These are phyloP conservation scores for Noccaea bulbosa DNA, from an alignment of 345 rosid species.

Conservation along the genomic window DNA sequence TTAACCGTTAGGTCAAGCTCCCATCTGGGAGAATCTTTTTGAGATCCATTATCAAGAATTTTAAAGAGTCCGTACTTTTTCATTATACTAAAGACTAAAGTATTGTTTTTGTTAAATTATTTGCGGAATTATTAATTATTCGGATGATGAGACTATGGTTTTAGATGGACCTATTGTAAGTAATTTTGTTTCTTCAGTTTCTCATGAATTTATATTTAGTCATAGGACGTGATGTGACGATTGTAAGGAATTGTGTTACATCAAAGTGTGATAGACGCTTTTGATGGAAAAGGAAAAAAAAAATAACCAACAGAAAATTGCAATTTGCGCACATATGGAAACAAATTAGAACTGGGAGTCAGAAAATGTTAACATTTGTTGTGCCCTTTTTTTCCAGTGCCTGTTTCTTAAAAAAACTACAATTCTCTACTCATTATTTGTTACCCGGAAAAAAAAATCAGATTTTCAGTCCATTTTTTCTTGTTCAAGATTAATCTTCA, in stretches of 20 bases:
- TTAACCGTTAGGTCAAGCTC: constrained; percentile 44
- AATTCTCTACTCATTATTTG: not conserved
- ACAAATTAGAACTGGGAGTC: too few relatives aligned
- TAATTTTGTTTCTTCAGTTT: not conserved
- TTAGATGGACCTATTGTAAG: not conserved
- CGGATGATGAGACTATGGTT: not conserved
- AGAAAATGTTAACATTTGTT: too few relatives aligned
- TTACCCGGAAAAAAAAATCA: not conserved
- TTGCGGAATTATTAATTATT: not conserved
- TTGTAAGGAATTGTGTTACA: too few relatives aligned
- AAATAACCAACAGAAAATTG: too few relatives aligned
- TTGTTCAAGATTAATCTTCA: not conserved
- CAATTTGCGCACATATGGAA: too few relatives aligned
- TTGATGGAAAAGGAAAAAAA: too few relatives aligned
- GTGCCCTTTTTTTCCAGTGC: too few relatives aligned
- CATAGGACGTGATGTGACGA: not conserved
- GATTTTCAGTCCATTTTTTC: not conserved
- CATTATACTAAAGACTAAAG: not conserved
- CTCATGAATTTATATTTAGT: not conserved
- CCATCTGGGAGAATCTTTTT: constrained; percentile 38
- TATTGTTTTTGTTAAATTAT: not conserved
- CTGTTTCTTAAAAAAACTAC: too few relatives aligned
- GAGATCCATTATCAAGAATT: constrained; percentile 19
- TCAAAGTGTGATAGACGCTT: too few relatives aligned
- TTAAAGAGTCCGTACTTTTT: constrained; percentile 27